Base-by-base conservation (phyloP, 179 eudicot genomes). In the Silene coronaria region DNA sequence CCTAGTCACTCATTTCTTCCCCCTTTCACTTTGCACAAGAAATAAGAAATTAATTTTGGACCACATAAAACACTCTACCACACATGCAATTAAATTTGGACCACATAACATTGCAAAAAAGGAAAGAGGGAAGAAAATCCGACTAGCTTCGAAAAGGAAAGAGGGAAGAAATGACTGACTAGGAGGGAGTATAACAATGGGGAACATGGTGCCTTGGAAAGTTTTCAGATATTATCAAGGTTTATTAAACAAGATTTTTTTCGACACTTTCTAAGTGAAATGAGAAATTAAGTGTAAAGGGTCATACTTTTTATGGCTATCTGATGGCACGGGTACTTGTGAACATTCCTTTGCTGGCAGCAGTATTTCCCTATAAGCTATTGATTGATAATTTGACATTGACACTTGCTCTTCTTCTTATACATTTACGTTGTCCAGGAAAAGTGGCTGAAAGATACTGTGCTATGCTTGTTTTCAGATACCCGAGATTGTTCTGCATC, bases 401-500 rank as follows among this genome's bases (percentile, higher is more conserved):
- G 62, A n/a, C 74, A 51, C 16, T 26, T 71, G 58, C 26, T 51
- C 38, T 57, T 32, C 45, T 27, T 17, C 19, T 72, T 22, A n/a
- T 42, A 57, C 34, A 28, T 62, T 27, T 24, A 11, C 53, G 48
- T 38, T 62, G 17, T 14, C 77, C 86, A 96, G 99, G 99, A 96
- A 82, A 84, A 80, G 45, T 96, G 97, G 97, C 84, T 96, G 83
- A 90, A 88, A 80, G 91, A 91, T 74, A 72, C 87, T 69, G 91
- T 90, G 72, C 91, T 93, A 75, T 84, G 82, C 80, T 82, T 88
- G 78, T 96, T 96, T 88, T 79, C 98, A 78, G 99, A 96, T 83
- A 96, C 99, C 60, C 83, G 83, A 80, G 94, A 89, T 80, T 93
- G 91, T 83, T 87, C 97, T 46, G 83, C 94, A 38, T 96, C 94